Base-by-base conservation (phyloP, 306 rosid species). In the Medicago ruthenica region DNA sequence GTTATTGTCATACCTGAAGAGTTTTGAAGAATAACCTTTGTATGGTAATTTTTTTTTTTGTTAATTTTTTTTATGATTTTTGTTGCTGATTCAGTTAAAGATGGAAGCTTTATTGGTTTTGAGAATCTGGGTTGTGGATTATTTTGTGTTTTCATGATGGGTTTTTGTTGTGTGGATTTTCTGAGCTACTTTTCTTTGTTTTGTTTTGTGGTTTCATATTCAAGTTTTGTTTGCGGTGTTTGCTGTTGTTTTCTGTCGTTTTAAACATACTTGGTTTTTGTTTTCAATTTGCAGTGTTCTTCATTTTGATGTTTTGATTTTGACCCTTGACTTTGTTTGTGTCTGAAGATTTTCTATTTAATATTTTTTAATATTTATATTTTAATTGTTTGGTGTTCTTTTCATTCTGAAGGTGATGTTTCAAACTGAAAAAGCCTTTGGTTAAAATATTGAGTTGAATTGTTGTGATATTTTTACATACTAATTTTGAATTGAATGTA, bases 161-260 rank as follows among this genome's bases (percentile, higher is more conserved):
- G 85, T 59, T 84, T 84, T 80, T 83, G 31, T 50, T 60, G 53
- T 58, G 15, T 11, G 65, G 79, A 80, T 73, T 77, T 70, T 81
- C 55, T 71, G 63, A 64, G 76, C 75, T 42, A 79, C 85, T 36
- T 65, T 68, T 37, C 75, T 60, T 17, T 11, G 42, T 10, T 76
- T 66, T 39, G 8, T 55, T 59, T 11, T 74, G 60, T 47, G 40
- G 79, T 45, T 81, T 80, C 40, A 4, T 62, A 62, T 81, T 73
- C 24, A 9, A 36, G 73, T 37, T 39, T 8, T 75, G n/a, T n/a
- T 34, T 41, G 36, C 21, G 75, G 72, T 66, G 39, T 67, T 80
- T 68, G 36, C n/a, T 60, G 76, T 44, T 81, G 76, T 62, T 21
- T 50, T 71, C 31, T 59, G 73, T 82, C 80, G 51, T 81, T 54